Base-by-base conservation (phyloP, 1,284 basidiomycete genomes). In the Polyporus tsugae region DNA sequence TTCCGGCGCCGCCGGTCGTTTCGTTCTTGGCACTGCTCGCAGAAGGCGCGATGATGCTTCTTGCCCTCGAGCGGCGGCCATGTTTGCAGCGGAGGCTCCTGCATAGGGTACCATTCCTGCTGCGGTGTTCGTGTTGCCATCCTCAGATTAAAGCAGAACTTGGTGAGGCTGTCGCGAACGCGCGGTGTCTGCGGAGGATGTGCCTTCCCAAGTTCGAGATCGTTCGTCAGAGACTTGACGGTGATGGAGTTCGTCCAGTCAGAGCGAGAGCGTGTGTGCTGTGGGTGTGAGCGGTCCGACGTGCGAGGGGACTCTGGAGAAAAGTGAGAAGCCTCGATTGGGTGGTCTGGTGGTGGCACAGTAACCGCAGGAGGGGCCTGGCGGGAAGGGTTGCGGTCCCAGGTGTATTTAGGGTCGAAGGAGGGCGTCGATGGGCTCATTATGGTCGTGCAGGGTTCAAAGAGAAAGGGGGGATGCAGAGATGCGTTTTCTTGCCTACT, bases 51-150 rank as follows among this genome's bases (percentile, higher is more conserved):
- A 6, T 25, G n/a, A 36, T 59, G 57, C 69, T 84, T 84, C 71
- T 83, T 80, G 44, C 84, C 65, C 49, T 83, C 77, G 64, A 84
- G 77, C 17, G 83, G 81, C 0, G 76, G 76, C 84, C 83, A 85
- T 25, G 77, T 72, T 2, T 76, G 68, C 7, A 79, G 63, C 7
- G 69, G 70, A 1, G 78, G 71, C 4, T 76, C 78, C 53, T 79
- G 78, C 22, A 77, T 73, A 6, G 79, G 77, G 3, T 77, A 69
- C 41, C 74, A 67, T 17, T 81, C 77, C 5, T 76, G 72, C 55
- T 80, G 78, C 6, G 72, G 57, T 29, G 68, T n/a, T 10, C 33
- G 62, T 35, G 62, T 29, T 57, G 79, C 61, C 25, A 78, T 78
- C 49, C 82, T 76, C 39, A 82, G 46, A 74, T 83, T 78, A 66